These are phyloP conservation scores for Penicillium subrubescens DNA, from an alignment of 495 filamentous ascomycete species.

Conservation along the genomic window DNA sequence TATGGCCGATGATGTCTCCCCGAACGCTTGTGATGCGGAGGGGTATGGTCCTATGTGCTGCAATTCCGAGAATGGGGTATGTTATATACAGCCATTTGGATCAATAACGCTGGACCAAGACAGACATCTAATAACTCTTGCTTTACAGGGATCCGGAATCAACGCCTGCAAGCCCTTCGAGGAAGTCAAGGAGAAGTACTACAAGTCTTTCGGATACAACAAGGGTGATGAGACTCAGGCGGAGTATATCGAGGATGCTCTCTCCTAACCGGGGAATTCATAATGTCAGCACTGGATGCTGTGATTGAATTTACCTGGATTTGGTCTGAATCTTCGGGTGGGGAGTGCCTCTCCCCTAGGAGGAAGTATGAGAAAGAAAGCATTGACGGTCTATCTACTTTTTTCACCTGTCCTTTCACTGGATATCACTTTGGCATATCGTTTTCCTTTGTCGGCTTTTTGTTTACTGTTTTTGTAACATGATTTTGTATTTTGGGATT, in stretches of 20 bases:
- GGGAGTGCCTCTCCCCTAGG: background rate
- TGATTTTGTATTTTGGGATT: background rate
- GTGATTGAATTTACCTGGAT: background rate
- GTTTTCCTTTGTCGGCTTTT: background rate
- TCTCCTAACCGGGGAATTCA: constrained; percentile 10
- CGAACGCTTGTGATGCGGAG: constrained; percentile 23
- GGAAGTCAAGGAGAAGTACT: constrained; percentile 27
- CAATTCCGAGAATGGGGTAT: constrained; percentile 17
- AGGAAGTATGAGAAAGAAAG: background rate
- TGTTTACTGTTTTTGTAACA: constrained; percentile 17
- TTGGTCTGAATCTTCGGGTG: background rate
- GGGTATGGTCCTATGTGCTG: constrained; percentile 38
- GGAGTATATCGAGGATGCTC: constrained; percentile 25
- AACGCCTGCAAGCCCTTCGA: constrained; percentile 31
- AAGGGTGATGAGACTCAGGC: constrained; percentile 8
- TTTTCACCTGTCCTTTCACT: background rate
- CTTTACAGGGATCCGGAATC: background rate
- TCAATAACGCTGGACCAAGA: too few relatives aligned
- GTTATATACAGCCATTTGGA: too few relatives aligned
- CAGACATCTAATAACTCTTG: background rate
- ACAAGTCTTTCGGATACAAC: constrained; percentile 16
- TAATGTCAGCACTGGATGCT: background rate
- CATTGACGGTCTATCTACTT: constrained; percentile 9
- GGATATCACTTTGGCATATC: constrained; percentile 16
- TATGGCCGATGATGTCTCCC: constrained; percentile 23